These are phyloP conservation scores for Suillus tomentosus DNA, from an alignment of 768 basidiomycete species.

Conservation along the genomic window DNA sequence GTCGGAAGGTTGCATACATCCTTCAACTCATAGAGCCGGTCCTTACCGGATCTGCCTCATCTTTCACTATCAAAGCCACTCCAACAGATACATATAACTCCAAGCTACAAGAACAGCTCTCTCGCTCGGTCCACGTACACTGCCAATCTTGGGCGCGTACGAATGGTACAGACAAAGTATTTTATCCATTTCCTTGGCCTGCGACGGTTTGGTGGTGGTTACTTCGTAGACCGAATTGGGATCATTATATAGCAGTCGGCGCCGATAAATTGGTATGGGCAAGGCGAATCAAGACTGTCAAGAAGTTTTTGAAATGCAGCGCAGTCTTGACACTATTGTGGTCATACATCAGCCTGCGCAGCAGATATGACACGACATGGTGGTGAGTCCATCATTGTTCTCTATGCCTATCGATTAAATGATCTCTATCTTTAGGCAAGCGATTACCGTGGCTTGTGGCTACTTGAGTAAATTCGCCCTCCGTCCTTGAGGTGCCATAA, in stretches of 20 bases:
- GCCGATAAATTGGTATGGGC: slow-evolving; percentile 27
- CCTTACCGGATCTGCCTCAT: background rate
- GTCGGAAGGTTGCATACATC: slow-evolving; percentile 1
- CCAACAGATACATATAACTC: background rate
- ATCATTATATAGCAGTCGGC: background rate
- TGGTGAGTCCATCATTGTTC: background rate
- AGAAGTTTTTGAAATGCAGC: slow-evolving; percentile 10
- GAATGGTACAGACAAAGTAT: background rate
- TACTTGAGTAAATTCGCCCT: background rate
- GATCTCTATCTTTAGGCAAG: background rate
- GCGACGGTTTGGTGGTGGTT: background rate
- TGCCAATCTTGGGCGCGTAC: background rate
- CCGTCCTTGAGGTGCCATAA: background rate
- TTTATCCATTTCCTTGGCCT: background rate
- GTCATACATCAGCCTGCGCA: slow-evolving; percentile 7
- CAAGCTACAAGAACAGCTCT: background rate
- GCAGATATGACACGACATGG: background rate
- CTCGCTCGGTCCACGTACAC: background rate
- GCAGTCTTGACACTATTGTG: slow-evolving; percentile 11
- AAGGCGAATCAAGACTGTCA: slow-evolving; percentile 11
- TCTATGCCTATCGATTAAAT: background rate
- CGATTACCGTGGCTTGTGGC: background rate
- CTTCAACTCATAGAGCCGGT: background rate
- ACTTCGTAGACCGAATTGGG: background rate
- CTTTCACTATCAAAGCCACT: background rate